Evolutionary conservation across 305 asterid species (phyloP).

Genomic region (Fraxinus sp.): DNA sequence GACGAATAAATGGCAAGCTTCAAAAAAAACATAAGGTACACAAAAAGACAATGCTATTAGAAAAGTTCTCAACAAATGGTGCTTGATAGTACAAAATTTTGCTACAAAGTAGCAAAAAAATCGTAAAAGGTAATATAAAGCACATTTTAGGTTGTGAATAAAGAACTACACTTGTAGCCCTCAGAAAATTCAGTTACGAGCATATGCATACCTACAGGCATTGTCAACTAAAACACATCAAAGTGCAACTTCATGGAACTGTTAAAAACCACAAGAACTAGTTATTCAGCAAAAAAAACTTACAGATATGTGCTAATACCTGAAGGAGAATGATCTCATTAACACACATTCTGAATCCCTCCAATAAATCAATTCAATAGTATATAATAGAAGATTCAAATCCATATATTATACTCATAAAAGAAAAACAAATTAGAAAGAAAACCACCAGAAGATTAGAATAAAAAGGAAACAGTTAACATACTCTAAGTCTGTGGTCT

Average conservation of each 20-base stretch:
- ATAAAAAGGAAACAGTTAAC: constrained; percentile 14
- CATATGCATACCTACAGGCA: background rate
- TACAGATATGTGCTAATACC: background rate
- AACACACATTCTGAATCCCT: background rate
- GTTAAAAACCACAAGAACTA: background rate
- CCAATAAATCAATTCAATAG: background rate
- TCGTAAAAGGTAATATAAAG: background rate
- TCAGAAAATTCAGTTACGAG: background rate
- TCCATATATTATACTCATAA: background rate
- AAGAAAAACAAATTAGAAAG: constrained; percentile 1
- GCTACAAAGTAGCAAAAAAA: background rate
- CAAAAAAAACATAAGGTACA: background rate
- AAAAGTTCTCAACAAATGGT: background rate
- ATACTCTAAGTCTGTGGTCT: constrained; percentile 80
- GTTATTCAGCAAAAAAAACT: background rate
- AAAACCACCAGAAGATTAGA: background rate
- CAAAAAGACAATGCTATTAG: background rate
- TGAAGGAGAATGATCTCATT: background rate
- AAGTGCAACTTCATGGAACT: constrained; percentile 1
- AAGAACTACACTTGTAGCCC: background rate
- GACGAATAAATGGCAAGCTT: background rate
- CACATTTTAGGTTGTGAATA: background rate
- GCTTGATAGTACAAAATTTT: too few species aligned
- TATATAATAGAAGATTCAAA: background rate
- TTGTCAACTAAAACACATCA: background rate